Evolutionary conservation across 2,329 filamentous ascomycete species (phyloP).

Genomic region (Xylaria hypoxylon): DNA sequence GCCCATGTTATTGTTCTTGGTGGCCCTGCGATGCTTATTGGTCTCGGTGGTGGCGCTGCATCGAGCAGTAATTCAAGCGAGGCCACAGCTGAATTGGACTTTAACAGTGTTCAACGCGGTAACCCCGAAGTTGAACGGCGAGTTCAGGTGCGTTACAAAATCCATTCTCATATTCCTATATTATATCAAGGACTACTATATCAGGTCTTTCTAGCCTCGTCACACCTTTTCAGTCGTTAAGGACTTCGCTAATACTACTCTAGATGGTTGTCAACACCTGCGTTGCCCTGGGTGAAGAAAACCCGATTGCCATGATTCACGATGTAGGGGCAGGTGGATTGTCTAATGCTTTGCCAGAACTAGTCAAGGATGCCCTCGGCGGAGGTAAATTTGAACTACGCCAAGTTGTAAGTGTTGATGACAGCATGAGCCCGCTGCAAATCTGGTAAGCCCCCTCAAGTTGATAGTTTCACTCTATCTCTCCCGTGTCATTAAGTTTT

Average conservation of each 20-base stretch:
- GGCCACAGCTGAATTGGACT: conserved; percentile 91
- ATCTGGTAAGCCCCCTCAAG: conserved; percentile 71
- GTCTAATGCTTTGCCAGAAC: conserved; percentile 80
- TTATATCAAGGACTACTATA: background rate
- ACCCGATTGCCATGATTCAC: conserved; percentile 96
- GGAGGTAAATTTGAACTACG: conserved; percentile 95
- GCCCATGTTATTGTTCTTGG: conserved; percentile 90
- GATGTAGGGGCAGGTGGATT: conserved; percentile 95
- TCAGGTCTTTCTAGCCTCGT: background rate
- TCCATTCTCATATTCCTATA: background rate
- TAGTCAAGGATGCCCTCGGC: conserved; percentile 80
- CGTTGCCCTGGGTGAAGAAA: conserved; percentile 82
- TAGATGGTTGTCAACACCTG: conserved; percentile 96
- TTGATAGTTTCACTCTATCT: background rate
- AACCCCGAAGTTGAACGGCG: conserved; percentile 96
- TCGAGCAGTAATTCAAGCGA: conserved; percentile 91
- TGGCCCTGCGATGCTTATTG: conserved; percentile 97
- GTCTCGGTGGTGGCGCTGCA: conserved; percentile 92
- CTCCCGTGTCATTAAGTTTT: background rate
- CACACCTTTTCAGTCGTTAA: background rate
- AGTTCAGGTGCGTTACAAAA: conserved; percentile 69
- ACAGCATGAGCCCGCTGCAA: conserved; percentile 92
- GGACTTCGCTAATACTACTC: conserved; percentile 8
- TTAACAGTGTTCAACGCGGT: conserved; percentile 95
- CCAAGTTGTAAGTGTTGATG: conserved; percentile 90